phyloP scores from a whole-genome alignment of 768 basidiomycete species.

The Tylopilus felleus region DNA sequence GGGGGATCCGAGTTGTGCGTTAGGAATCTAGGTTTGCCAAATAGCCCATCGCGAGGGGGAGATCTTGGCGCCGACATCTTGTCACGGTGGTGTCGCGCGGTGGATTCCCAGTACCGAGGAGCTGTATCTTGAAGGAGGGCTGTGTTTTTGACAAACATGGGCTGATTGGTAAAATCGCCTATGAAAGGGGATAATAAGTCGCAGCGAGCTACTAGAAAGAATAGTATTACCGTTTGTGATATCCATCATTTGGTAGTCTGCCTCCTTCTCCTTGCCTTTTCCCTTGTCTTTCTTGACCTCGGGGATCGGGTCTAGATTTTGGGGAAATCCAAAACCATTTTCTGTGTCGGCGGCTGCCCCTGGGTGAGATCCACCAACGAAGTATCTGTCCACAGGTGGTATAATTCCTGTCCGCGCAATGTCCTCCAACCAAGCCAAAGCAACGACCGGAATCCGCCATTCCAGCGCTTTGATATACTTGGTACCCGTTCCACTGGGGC shows the following conservation, averaged over 20 bases:
- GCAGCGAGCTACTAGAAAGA: not conserved
- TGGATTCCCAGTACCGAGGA: not conserved
- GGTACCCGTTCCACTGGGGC: conserved; percentile 62
- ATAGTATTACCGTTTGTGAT: conserved; percentile 36
- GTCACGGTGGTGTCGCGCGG: not conserved
- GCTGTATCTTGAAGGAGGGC: conserved; percentile 20
- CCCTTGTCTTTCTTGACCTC: conserved; percentile 18
- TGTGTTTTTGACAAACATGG: conserved; percentile 20
- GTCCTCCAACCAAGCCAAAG: conserved; percentile 63
- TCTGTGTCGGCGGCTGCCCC: conserved; percentile 39
- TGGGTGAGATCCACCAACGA: conserved; percentile 29
- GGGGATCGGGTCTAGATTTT: not conserved
- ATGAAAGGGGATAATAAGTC: not conserved
- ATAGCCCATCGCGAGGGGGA: conserved; percentile 8
- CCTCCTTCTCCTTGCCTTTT: conserved; percentile 34
- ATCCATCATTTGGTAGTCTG: conserved; percentile 31
- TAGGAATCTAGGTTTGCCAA: conserved; percentile 37
- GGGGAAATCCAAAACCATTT: conserved; percentile 22
- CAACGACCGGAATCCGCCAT: conserved; percentile 76
- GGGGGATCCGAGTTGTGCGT: conserved; percentile 22
- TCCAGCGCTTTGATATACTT: conserved; percentile 78
- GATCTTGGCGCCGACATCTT: not conserved
- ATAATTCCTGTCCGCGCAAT: conserved; percentile 54
- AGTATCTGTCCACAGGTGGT: conserved; percentile 34
- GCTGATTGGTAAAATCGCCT: conserved; percentile 8